Percentiles rank a stretch among this genome's conserved stretches.
These are phyloP conservation scores for Apophysomyces variabilis DNA, from an alignment of 371 early-diverging fungal species.

Conservation along the genomic window DNA sequence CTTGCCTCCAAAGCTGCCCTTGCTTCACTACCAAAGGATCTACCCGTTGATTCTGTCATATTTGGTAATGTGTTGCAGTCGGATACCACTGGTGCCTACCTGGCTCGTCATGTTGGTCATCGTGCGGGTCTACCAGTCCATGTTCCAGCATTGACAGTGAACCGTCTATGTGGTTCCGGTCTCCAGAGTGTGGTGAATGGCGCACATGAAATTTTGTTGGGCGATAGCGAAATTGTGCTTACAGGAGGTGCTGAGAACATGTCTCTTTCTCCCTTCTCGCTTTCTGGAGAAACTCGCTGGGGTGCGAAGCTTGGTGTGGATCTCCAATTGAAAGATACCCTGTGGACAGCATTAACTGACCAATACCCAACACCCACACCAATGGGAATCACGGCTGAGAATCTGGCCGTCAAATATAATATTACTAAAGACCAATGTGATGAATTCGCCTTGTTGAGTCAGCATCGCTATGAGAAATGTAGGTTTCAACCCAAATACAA, in stretches of 20 bases:
- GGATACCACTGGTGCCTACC: conserved; percentile 81
- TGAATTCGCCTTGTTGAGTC: conserved; percentile 80
- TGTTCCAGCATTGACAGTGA: conserved; percentile 89
- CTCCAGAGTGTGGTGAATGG: conserved; percentile 94
- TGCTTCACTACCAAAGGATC: conserved; percentile 69
- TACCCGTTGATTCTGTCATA: conserved; percentile 87
- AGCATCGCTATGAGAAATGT: conserved; percentile 86
- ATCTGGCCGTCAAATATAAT: conserved; percentile 83
- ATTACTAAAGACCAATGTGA: conserved; percentile 90
- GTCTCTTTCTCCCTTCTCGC: conserved; percentile 89
- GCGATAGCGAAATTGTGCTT: conserved; percentile 86
- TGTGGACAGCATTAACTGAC: conserved; percentile 88
- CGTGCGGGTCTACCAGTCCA: conserved; percentile 82
- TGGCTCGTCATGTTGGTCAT: conserved; percentile 93
- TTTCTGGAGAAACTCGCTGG: conserved; percentile 77
- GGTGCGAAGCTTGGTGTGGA: conserved; percentile 91
- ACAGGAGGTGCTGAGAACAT: conserved; percentile 96
- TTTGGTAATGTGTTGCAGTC: conserved; percentile 96
- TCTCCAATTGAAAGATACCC: conserved; percentile 84
- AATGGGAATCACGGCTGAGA: conserved; percentile 98
- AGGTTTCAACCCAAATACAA: conserved; percentile 12
- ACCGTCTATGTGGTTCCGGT: conserved; percentile 96
- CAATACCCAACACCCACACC: conserved; percentile 84
- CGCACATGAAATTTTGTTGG: conserved; percentile 86
- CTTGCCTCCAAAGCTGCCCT: conserved; percentile 90